Percentiles rank a stretch among this genome's conserved stretches.
These are phyloP conservation scores for Dorcoceras hygrometricum DNA, from an alignment of 257 asterid genomes.

Conservation along the genomic window DNA sequence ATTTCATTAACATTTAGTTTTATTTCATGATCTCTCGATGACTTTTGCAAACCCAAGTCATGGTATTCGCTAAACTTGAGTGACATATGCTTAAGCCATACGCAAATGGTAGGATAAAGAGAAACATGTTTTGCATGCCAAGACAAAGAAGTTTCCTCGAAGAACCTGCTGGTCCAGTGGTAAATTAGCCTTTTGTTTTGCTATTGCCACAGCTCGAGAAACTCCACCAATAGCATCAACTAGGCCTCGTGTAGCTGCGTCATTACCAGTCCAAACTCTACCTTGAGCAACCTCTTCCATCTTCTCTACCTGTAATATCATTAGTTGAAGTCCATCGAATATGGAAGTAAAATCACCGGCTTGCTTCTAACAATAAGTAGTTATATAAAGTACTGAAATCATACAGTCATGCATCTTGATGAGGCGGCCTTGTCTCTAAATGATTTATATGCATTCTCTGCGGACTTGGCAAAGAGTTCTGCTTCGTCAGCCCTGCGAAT, in stretches of 20 bases:
- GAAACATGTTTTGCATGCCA: background rate
- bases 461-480: constrained; percentile 87
- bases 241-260: constrained; percentile 84
- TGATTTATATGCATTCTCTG: constrained; percentile 68
- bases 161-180: constrained; percentile 80
- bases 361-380: constrained; percentile 6
- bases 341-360: constrained; percentile 12
- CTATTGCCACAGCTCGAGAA: constrained; percentile 90
- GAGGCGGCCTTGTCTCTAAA: constrained; percentile 94
- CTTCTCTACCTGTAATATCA: constrained; percentile 56
- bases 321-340: constrained; percentile 27
- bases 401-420: constrained; percentile 93
- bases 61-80: background rate
- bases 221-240: constrained; percentile 93
- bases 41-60: background rate
- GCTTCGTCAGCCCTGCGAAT: constrained; percentile 82
- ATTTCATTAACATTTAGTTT: background rate
- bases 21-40: background rate
- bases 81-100: constrained; percentile 9
- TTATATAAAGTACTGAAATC: constrained; percentile 28
- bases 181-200: constrained; percentile 83
- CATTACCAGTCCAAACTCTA: constrained; percentile 96
- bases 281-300: constrained; percentile 99
- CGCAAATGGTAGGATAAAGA: background rate
- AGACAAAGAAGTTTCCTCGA: constrained; percentile 12